phyloP scores from a whole-genome alignment of 2,329 filamentous ascomycete species.

The Neonectria ditissima region DNA sequence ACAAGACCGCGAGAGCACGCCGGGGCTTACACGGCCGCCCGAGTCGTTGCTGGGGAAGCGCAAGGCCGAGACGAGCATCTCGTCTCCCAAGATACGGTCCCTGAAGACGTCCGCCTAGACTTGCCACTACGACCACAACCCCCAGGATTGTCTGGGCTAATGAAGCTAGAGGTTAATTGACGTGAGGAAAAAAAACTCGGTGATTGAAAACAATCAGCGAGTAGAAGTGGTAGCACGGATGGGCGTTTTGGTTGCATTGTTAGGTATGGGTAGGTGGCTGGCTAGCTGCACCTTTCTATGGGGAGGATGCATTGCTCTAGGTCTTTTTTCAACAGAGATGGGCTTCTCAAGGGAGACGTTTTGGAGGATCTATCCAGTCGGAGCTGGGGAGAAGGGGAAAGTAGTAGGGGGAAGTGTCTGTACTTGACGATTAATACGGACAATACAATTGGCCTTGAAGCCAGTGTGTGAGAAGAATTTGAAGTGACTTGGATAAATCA shows the following conservation, averaged over 20 bases:
- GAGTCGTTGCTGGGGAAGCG: conserved; percentile 78
- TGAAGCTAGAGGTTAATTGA: neutral
- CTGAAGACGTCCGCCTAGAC: conserved; percentile 51
- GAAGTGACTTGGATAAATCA: neutral
- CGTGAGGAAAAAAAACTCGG: neutral
- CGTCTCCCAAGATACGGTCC: conserved; percentile 52
- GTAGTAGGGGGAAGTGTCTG: neutral
- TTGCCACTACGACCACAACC: neutral
- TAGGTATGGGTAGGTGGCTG: neutral
- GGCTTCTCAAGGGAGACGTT: neutral
- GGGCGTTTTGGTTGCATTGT: conserved; percentile 26
- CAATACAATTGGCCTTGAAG: conserved; percentile 14
- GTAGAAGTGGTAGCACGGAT: neutral
- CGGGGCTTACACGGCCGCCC: conserved; percentile 63
- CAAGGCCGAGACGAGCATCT: conserved; percentile 73
- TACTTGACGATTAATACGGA: conserved; percentile 5
- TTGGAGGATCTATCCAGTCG: neutral
- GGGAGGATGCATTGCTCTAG: neutral
- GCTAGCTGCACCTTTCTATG: conserved; percentile 1
- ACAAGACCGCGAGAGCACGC: conserved; percentile 67
- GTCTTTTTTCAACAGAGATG: conserved; percentile 2
- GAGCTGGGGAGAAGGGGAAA: neutral
- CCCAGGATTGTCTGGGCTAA: neutral
- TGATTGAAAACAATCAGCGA: neutral
- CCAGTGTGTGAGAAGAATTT: neutral